Conservation (phyloP, 208 protist species). For the Trypanosoma theileri region DNA sequence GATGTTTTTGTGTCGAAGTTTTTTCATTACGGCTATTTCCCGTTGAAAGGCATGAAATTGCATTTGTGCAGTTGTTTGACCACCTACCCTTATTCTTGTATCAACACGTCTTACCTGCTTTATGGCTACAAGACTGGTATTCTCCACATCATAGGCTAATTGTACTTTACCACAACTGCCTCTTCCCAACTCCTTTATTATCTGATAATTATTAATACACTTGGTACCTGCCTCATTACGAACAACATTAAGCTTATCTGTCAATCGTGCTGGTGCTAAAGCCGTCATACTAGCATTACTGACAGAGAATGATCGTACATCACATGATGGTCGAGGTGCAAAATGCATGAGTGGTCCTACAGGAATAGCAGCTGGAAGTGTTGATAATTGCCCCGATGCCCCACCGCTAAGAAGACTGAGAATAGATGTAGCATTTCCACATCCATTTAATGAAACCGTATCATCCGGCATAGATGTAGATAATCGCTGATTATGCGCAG, state of each 20-base stretch:
- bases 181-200: constrained; percentile 69
- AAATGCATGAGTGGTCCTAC: neutral
- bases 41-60: constrained; percentile 50
- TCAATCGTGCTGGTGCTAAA: constrained; percentile 15
- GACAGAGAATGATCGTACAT: neutral
- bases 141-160: constrained; percentile 49
- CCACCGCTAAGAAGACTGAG: constrained; percentile 1
- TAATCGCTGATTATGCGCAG: too few relatives aligned
- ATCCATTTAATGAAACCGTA: neutral
- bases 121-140: constrained; percentile 61
- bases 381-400: neutral
- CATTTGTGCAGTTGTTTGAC: constrained; percentile 33
- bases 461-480: neutral
- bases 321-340: neutral
- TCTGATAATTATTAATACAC: constrained; percentile 77
- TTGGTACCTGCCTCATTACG: constrained; percentile 23
- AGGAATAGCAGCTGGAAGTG: constrained; percentile 1
- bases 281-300: constrained; percentile 7
- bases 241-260: constrained; percentile 21
- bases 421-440: neutral
- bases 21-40: constrained; percentile 96
- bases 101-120: constrained; percentile 65
- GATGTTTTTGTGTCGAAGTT: constrained; percentile 94
- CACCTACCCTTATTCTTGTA: constrained; percentile 18
- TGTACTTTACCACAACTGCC: constrained; percentile 70